phyloP scores from a whole-genome alignment of 441 rosid species.

The Corymbia calophylla region DNA sequence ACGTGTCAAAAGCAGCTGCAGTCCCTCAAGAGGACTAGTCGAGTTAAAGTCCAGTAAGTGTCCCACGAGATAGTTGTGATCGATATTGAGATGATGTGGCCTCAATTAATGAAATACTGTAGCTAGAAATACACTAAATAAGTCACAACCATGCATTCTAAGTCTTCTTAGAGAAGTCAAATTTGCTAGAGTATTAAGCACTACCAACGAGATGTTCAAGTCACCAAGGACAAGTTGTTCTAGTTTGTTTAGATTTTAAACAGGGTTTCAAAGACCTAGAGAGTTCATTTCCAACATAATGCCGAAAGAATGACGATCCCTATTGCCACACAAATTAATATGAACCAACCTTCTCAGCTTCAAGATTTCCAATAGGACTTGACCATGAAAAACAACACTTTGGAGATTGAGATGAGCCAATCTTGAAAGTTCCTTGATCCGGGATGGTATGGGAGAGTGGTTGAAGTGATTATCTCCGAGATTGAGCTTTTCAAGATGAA shows the following conservation, averaged over 20 bases:
- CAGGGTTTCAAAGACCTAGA: not conserved
- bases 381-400: not conserved
- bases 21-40: too few relatives aligned
- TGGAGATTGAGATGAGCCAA: not conserved
- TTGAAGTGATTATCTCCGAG: not conserved
- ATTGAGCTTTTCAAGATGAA: not conserved
- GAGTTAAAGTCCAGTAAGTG: not conserved
- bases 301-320: not conserved
- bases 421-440: not conserved
- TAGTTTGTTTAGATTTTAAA: not conserved
- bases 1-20: too few relatives aligned
- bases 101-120: not conserved
- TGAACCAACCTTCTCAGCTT: not conserved
- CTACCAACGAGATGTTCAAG: not conserved
- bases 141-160: not conserved
- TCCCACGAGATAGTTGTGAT: not conserved
- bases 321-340: not conserved
- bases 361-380: not conserved
- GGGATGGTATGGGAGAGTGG: not conserved
- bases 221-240: not conserved
- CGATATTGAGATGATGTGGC: not conserved
- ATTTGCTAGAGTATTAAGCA: not conserved
- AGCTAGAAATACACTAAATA: not conserved
- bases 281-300: not conserved
- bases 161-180: not conserved